These are phyloP conservation scores for Dendrobium nobile DNA, from an alignment of 106 monocot species.

Conservation along the genomic window DNA sequence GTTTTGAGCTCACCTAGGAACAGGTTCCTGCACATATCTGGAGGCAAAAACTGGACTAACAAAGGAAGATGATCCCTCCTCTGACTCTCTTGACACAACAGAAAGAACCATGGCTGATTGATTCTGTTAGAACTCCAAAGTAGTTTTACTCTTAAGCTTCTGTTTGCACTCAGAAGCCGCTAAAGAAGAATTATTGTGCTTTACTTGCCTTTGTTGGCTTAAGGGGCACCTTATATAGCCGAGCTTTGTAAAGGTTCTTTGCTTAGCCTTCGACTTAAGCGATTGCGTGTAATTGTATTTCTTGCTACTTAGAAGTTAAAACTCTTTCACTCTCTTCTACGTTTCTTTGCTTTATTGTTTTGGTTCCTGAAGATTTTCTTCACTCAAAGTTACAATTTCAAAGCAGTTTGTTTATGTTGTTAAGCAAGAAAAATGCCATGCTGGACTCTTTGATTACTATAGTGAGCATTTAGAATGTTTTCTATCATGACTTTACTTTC, in stretches of 20 bases:
- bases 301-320: not conserved
- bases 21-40: constrained; percentile 33
- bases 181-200: constrained; percentile 19
- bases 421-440: no score
- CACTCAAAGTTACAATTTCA: no score
- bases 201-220: constrained; percentile 19
- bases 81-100: constrained; percentile 12
- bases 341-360: no score
- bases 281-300: not conserved
- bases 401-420: no score
- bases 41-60: constrained; percentile 29
- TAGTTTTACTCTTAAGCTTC: not conserved
- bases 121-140: not conserved
- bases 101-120: constrained; percentile 26
- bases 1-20: constrained; percentile 22
- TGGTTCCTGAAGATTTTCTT: no score
- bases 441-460: no score
- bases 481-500: no score
- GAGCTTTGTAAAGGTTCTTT: not conserved
- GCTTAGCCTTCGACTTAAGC: not conserved
- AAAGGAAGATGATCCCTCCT: constrained; percentile 1
- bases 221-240: not conserved
- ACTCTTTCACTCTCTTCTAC: not conserved
- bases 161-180: not conserved
- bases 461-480: no score